A percentile compares a stretch with the other conserved stretches of the same genome.
phyloP scores from a whole-genome alignment of 1,284 basidiomycete genomes.

The Sporisorium graminicola region DNA sequence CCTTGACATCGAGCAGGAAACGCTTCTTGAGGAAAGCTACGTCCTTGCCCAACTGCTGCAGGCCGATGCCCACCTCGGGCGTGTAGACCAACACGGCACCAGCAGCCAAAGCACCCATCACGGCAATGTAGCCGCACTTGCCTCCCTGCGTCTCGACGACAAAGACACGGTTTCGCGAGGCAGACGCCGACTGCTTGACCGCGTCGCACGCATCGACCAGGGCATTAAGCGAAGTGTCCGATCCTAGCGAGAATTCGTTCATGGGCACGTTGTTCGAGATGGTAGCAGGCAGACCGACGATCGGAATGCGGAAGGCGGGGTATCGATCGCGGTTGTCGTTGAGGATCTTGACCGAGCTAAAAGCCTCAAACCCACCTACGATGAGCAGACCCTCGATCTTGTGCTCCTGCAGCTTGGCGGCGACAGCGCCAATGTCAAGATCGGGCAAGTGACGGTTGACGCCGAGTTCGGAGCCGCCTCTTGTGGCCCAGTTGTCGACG shows the following conservation, averaged over 20 bases:
- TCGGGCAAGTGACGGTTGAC: constrained; percentile 92
- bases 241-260: constrained; percentile 94
- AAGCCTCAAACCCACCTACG: constrained; percentile 96
- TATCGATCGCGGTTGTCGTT: constrained; percentile 85
- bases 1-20: constrained; percentile 86
- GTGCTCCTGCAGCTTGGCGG: constrained; percentile 89
- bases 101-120: constrained; percentile 92
- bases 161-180: constrained; percentile 93
- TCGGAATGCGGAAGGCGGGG: constrained; percentile 80
- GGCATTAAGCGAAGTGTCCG: constrained; percentile 95
- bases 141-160: constrained; percentile 98
- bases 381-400: constrained; percentile 84
- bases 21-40: constrained; percentile 89
- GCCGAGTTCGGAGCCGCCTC: constrained; percentile 97
- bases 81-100: constrained; percentile 94
- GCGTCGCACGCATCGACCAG: constrained; percentile 97
- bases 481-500: constrained; percentile 94
- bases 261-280: constrained; percentile 98
- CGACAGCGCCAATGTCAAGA: constrained; percentile 82
- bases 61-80: constrained; percentile 87
- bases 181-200: constrained; percentile 96
- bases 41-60: constrained; percentile 84
- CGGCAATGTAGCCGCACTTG: constrained; percentile 93
- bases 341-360: constrained; percentile 81
- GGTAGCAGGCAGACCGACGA: constrained; percentile 76